These are phyloP conservation scores for Nigrograna mackinnonii DNA, from an alignment of 2,329 filamentous ascomycete species.

Conservation along the genomic window DNA sequence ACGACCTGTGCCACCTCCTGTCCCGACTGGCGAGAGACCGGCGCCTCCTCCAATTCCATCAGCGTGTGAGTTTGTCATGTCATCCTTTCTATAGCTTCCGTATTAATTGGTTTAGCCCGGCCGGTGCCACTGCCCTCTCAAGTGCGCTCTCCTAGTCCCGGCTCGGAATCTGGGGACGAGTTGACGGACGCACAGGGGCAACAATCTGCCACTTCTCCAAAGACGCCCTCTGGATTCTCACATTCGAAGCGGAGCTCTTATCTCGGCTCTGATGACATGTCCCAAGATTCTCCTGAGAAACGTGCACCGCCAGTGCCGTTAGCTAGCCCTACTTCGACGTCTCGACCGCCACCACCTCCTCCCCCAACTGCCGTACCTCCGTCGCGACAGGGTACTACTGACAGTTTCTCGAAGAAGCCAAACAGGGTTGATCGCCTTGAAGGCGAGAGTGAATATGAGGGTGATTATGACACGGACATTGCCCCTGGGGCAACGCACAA, in stretches of 20 bases:
- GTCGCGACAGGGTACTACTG: constrained; percentile 38
- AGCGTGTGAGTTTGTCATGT: constrained; percentile 28
- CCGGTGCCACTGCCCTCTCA: constrained; percentile 60
- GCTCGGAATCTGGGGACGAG: constrained; percentile 89
- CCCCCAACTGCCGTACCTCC: constrained; percentile 45
- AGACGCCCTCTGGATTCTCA: constrained; percentile 32
- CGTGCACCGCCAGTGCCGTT: constrained; percentile 57
- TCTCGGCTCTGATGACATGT: constrained; percentile 41
- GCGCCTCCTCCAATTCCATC: constrained; percentile 39
- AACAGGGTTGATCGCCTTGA: constrained; percentile 65
- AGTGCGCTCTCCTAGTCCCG: constrained; percentile 69
- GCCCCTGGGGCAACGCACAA: constrained; percentile 92
- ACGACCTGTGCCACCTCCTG: constrained; percentile 39
- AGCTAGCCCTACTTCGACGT: constrained; percentile 32
- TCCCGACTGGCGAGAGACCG: constrained; percentile 24
- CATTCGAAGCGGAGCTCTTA: constrained; percentile 45
- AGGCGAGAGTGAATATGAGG: constrained; percentile 92
- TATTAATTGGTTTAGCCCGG: constrained; percentile 56
- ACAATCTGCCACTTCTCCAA: constrained; percentile 32
- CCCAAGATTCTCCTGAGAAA: constrained; percentile 27
- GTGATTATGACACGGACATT: constrained; percentile 97
- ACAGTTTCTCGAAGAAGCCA: constrained; percentile 27
- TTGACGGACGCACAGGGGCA: constrained; percentile 50
- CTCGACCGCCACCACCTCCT: constrained; percentile 52
- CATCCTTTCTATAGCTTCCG: background rate